Percentiles rank a stretch among this genome's conserved stretches.
These are phyloP conservation scores for Sherardia arvensis DNA, from an alignment of 257 asterid species.

Conservation along the genomic window DNA sequence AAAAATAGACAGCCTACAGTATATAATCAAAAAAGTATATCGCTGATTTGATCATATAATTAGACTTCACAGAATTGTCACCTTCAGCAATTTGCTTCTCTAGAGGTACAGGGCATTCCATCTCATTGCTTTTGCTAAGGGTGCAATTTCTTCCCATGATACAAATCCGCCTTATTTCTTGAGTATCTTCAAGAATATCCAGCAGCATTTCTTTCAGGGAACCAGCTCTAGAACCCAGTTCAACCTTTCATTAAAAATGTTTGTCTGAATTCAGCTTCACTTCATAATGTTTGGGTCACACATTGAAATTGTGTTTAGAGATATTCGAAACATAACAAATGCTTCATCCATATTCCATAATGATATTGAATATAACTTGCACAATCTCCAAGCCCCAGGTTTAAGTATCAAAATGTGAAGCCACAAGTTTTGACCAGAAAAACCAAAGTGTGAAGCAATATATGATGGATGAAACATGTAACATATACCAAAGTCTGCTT, in stretches of 20 bases:
- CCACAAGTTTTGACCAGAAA: no score
- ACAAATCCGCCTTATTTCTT: constrained; percentile 86
- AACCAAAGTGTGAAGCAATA: neutral
- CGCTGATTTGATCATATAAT: constrained; percentile 5
- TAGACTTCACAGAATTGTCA: constrained; percentile 18
- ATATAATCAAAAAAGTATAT: constrained; percentile 10
- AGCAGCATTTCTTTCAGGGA: constrained; percentile 95
- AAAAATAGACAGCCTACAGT: constrained; percentile 7
- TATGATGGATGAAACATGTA: neutral
- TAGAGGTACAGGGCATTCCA: constrained; percentile 66
- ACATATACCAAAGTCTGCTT: constrained; percentile 72
- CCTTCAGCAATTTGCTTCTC: constrained; percentile 93
- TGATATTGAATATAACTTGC: neutral
- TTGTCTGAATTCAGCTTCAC: neutral
- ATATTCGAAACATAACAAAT: neutral
- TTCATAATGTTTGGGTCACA: neutral
- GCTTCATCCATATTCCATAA: neutral
- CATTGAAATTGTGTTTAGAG: neutral
- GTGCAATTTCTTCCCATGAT: constrained; percentile 90
- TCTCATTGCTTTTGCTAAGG: constrained; percentile 46
- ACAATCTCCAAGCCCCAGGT: neutral
- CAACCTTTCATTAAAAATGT: constrained; percentile 55
- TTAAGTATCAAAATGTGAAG: neutral
- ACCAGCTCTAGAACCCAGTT: constrained; percentile 91
- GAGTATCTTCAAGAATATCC: constrained; percentile 97